Conservation (phyloP, 345 rosid genomes). For the Eucalyptus regnans region DNA sequence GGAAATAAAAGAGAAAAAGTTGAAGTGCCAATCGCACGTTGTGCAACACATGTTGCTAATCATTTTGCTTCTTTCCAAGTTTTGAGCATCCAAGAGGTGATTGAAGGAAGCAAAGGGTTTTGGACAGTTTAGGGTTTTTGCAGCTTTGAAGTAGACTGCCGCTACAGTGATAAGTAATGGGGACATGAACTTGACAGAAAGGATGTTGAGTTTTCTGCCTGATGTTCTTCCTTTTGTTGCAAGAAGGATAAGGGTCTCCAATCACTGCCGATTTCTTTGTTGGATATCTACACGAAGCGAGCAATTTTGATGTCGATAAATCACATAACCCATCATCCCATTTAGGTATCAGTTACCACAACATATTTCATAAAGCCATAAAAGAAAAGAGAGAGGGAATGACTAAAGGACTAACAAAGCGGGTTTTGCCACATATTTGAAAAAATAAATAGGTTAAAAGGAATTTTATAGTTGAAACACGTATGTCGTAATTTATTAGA, state of each 20-base stretch:
- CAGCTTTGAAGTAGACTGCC: not conserved
- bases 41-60: not conserved
- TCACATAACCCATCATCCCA: not conserved
- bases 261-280: not conserved
- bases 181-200: not conserved
- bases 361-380: not conserved
- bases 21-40: not conserved
- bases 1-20: not conserved
- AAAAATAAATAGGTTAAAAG: not conserved
- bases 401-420: not conserved
- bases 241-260: not conserved
- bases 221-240: not conserved
- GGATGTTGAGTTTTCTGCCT: not conserved
- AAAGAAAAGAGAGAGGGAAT: not conserved
- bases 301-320: not conserved
- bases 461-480: not conserved
- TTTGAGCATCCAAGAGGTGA: not conserved
- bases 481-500: not conserved
- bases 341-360: not conserved
- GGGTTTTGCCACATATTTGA: not conserved
- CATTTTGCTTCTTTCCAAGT: not conserved
- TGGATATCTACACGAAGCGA: not conserved
- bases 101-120: not conserved
- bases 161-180: not conserved
- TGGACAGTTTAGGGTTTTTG: not conserved